Evolutionary conservation across 2,329 filamentous ascomycete species (phyloP), one percentile per base, ranked within the genome.

Genomic region (Mollisia scopiformis): DNA sequence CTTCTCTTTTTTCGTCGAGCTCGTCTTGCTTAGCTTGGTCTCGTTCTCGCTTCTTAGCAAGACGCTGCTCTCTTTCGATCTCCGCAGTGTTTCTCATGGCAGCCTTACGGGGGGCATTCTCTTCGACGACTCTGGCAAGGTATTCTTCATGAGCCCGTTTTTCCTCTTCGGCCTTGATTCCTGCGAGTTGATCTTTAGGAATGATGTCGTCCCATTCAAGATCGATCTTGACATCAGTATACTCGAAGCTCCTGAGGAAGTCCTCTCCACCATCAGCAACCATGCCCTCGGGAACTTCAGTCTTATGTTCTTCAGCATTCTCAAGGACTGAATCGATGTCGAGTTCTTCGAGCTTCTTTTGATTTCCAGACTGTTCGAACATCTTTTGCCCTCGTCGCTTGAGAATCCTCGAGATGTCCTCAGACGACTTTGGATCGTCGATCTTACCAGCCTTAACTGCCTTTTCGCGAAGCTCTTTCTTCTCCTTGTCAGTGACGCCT

Each of bases 181-280:
- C 88, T 16, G 93, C 93, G 19, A 99, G 84, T 71, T 97, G 88
- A 7, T 97, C 93, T 62, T 93, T 93, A 0, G 95, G 96, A 68
- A 99, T 98, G 70, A 99, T 99, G 67, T 98, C 91, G 71, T 99
- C 95, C 95, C 95, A 99, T 68, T 96, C 93, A 27, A 98, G 87
- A 66, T 98, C 91, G 25, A 98, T 91, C 77, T 98, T 98, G 76
- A 98, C 94, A 75, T 99, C 95, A 1, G 95, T 97, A 72, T 97
- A 96, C 73, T 98, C 93, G 68, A 91, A 91, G 62, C 87, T 89
- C 68, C 85, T 88, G 79, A 99, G 88, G 76, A 98, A 99, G 64
- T 97, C 96, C 73, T 97, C 94, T 78, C 95, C 95, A 72, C 95
- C 96, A 72, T 94, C 95, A 61, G 93, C 96, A 46, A 96, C 91